Conservation (phyloP, 768 basidiomycete species). For the Mycena indigotica region DNA sequence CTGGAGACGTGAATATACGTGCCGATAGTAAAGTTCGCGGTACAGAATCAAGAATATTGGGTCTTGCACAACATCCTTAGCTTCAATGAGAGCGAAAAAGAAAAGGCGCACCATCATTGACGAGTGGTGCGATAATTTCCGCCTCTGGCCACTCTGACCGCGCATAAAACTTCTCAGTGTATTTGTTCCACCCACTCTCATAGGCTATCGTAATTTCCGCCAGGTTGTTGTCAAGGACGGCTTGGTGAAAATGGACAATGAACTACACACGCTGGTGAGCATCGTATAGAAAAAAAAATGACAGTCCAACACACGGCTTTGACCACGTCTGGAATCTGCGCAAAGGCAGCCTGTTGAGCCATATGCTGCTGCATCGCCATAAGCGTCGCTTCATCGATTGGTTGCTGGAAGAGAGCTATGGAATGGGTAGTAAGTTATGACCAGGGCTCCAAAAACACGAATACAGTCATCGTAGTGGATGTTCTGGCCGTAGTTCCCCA, state of each 20-base stretch:
- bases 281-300: constrained; percentile 4
- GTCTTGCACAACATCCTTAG: constrained; percentile 48
- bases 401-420: constrained; percentile 52
- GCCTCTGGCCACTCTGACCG: constrained; percentile 98
- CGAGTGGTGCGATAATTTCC: constrained; percentile 91
- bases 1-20: constrained; percentile 92
- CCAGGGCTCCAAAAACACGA: no score
- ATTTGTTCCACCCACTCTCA: constrained; percentile 95
- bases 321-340: constrained; percentile 85
- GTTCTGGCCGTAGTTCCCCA: constrained; percentile 70
- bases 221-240: constrained; percentile 88
- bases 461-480: constrained; percentile 69
- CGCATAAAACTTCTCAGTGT: constrained; percentile 94
- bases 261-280: constrained; percentile 54
- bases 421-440: constrained; percentile 6
- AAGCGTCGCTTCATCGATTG: constrained; percentile 71
- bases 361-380: constrained; percentile 81
- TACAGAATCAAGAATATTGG: constrained; percentile 96
- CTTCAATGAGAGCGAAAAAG: background rate
- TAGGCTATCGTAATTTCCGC: constrained; percentile 90
- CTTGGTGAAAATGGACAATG: constrained; percentile 93
- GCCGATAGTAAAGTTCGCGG: constrained; percentile 92
- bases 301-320: constrained; percentile 66
- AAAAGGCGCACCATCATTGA: constrained; percentile 75
- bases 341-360: constrained; percentile 79